Evolutionary conservation across 176 grass and related monocot species (phyloP).

Genomic region (Musa troglodytarum): DNA sequence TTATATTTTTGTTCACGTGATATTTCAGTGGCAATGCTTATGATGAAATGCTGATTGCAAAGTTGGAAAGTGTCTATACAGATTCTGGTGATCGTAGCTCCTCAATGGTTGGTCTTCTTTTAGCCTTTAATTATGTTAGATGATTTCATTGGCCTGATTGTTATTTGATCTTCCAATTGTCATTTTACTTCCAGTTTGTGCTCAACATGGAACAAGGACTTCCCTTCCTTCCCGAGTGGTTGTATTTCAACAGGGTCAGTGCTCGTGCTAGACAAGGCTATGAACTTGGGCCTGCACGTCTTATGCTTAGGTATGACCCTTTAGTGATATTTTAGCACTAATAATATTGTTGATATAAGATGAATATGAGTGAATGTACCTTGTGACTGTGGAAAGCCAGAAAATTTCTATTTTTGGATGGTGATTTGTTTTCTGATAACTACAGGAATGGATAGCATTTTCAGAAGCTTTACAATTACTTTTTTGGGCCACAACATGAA

Average conservation of each 20-base stretch:
- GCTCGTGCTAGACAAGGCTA: constrained; percentile 56
- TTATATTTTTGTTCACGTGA: neutral
- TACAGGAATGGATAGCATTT: no score
- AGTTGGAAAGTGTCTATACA: constrained; percentile 88
- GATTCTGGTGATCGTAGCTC: constrained; percentile 77
- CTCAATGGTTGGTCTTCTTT: constrained; percentile 52
- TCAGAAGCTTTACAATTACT: no score
- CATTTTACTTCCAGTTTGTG: constrained; percentile 51
- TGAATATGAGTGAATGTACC: no score
- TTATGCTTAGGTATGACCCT: constrained; percentile 60
- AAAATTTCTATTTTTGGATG: no score
- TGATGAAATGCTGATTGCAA: constrained; percentile 80
- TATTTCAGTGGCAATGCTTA: constrained; percentile 72
- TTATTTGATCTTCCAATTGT: constrained; percentile 6
- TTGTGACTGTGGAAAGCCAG: no score
- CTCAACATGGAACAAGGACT: constrained; percentile 88
- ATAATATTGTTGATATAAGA: no score
- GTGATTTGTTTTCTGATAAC: no score
- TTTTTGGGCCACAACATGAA: no score
- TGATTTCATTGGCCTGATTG: constrained; percentile 14
- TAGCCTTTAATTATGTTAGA: neutral
- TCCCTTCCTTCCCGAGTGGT: constrained; percentile 71
- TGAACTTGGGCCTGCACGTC: constrained; percentile 65
- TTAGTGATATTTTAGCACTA: neutral
- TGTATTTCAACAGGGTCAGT: constrained; percentile 84